Evolutionary conservation across 1,284 basidiomycete genomes (phyloP).

Genomic region (Uromyces viciae-fabae): DNA sequence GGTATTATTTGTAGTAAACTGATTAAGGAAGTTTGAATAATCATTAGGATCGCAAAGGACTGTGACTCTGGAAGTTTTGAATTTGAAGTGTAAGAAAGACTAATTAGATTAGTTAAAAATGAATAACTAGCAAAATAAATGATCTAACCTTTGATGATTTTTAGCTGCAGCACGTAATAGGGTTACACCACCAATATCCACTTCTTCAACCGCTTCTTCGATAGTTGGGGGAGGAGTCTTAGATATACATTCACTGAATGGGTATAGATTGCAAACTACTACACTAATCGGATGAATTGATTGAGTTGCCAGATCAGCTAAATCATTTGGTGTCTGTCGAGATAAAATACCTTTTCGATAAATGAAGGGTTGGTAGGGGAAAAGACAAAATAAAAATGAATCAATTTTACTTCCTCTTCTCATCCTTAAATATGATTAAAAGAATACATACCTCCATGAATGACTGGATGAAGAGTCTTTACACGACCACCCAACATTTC

Average conservation of each 20-base stretch:
- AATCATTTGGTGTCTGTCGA: constrained; percentile 77
- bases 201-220: constrained; percentile 90
- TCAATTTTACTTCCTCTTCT: not conserved
- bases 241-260: constrained; percentile 82
- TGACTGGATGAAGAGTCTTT: constrained; percentile 97
- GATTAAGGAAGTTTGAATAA: constrained; percentile 75
- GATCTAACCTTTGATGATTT: constrained; percentile 68
- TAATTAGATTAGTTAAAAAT: not conserved
- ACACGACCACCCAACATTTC: constrained; percentile 99
- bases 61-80: constrained; percentile 64
- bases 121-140: not conserved
- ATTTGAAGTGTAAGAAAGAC: not conserved
- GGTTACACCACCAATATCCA: constrained; percentile 98
- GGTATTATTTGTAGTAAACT: constrained; percentile 64
- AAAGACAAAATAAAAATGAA: no score
- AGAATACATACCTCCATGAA: constrained; percentile 76
- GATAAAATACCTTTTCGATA: constrained; percentile 83
- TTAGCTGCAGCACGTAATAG: constrained; percentile 96
- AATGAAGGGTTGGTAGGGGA: no score
- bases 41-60: constrained; percentile 92
- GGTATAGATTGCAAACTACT: constrained; percentile 98
- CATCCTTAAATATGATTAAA: not conserved
- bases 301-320: constrained; percentile 73
- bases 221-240: constrained; percentile 82
- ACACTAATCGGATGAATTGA: constrained; percentile 83